These are phyloP conservation scores for Podaxis sp. DNA, from an alignment of 768 basidiomycete species.

Conservation along the genomic window DNA sequence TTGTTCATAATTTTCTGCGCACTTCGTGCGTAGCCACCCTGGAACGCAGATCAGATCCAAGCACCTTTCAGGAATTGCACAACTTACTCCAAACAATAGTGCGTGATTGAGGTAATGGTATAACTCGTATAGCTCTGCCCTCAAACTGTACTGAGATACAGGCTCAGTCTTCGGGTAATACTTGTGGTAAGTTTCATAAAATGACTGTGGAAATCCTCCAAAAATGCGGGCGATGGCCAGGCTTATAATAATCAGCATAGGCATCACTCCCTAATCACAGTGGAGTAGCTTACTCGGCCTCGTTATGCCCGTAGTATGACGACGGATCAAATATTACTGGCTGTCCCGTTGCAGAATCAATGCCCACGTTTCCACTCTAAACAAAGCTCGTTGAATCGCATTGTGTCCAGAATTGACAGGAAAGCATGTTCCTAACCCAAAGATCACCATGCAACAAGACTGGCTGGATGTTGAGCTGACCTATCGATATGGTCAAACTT, in stretches of 20 bases:
- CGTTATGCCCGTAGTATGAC: conserved; percentile 78
- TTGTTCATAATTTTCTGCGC: conserved; percentile 46
- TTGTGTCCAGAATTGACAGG: background rate
- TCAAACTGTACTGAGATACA: conserved; percentile 58
- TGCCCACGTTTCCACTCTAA: conserved; percentile 75
- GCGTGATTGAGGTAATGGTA: conserved; percentile 87
- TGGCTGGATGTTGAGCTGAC: conserved; percentile 56
- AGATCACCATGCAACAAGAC: conserved; percentile 79
- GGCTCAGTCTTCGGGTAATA: conserved; percentile 65
- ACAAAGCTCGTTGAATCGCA: conserved; percentile 8
- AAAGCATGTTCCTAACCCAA: conserved; percentile 54
- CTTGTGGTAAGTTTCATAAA: conserved; percentile 67
- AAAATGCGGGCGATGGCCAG: conserved; percentile 80
- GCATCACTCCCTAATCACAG: background rate
- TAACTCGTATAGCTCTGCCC: conserved; percentile 71
- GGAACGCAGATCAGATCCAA: conserved; percentile 14
- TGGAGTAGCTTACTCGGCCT: conserved; percentile 63
- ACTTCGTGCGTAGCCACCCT: conserved; percentile 55
- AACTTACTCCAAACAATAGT: conserved; percentile 70
- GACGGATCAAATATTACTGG: conserved; percentile 80
- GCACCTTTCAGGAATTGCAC: conserved; percentile 10
- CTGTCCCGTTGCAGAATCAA: conserved; percentile 48
- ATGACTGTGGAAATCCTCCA: conserved; percentile 66
- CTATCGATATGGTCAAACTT: conserved; percentile 22
- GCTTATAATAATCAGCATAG: conserved; percentile 32